Base-by-base conservation (phyloP, 2,329 filamentous ascomycete species). In the Cordyceps farinosa region DNA sequence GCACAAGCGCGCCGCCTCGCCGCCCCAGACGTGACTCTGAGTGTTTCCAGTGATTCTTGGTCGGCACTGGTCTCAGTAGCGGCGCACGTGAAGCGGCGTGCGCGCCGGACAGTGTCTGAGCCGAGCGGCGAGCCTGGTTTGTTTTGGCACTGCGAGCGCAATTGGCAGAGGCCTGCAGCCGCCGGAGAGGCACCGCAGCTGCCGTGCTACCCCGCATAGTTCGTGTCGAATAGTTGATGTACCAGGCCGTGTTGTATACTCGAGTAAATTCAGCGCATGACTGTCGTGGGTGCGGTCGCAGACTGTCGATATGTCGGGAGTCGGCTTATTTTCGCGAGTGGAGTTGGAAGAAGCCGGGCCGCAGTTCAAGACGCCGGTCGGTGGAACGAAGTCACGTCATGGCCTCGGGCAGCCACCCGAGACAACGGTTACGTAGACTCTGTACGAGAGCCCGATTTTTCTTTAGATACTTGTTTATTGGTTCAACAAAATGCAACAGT, bases 131-230 rank as follows among this genome's bases (percentile, higher is more conserved):
- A 22, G 54, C 17, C 22, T 47, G 53, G 30, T 45, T 48, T 30
- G 30, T 38, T 15, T 15, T n/a, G 47, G 56, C 44, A 27, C 57
- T 45, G 51, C 56, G 36, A 50, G 57, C 57, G 30, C 45, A 63
- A 40, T 32, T 60, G 52, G 63, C 62, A 64, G 56, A 54, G 57
- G 62, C 63, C 48, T 66, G 64, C 32, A 69, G 54, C 55, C 63
- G 68, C 38, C 66, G 64, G 64, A 65, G 36, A 30, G 65, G 65
- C 42, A 54, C 62, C 38, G 57, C 61, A 42, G 63, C 62, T 38
- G 55, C 52, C 27, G 63, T 64, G 58, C 65, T 57, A 52, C 65
- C 62, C 64, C 66, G 67, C 67, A 69, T 69, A 7, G 11, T 65
- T 42, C 40, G 58, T 36, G 32, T 45, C 42, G 29, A n/a, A 52